These are phyloP conservation scores for Calonectria fujianensis DNA, from an alignment of 2,329 filamentous ascomycete species.

Conservation along the genomic window DNA sequence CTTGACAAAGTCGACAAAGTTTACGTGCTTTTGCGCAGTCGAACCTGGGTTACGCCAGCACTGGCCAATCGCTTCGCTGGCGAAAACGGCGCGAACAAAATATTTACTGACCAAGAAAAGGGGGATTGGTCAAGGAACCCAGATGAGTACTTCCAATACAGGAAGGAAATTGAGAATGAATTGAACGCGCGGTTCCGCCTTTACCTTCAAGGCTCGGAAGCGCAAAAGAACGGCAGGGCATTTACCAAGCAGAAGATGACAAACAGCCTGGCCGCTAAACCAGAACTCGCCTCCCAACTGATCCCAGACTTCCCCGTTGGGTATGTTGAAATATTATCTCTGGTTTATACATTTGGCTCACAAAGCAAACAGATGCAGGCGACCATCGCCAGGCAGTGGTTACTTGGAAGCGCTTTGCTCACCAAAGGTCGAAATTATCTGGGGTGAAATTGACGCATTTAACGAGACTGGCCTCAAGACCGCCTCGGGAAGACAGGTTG, in stretches of 20 bases:
- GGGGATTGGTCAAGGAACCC: neutral
- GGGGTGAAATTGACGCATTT: neutral
- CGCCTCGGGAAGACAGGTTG: neutral
- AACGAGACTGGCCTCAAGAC: neutral
- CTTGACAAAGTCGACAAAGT: neutral
- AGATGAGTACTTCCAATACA: neutral
- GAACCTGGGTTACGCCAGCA: neutral
- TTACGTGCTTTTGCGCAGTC: neutral
- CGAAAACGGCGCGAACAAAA: neutral
- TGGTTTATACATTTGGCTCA: too few species aligned
- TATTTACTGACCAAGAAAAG: neutral
- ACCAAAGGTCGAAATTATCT: neutral
- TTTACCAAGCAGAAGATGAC: neutral
- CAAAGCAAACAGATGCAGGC: neutral
- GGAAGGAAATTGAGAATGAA: neutral
- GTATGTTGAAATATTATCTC: neutral
- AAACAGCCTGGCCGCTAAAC: neutral
- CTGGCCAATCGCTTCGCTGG: neutral
- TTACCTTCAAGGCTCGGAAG: neutral
- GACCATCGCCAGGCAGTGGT: neutral
- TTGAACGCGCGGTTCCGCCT: neutral
- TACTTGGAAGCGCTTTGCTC: conserved; percentile 9
- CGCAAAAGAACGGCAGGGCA: neutral
- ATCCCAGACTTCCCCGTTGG: neutral
- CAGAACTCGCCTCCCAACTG: neutral